phyloP scores from a whole-genome alignment of 768 basidiomycete species.

The Pleurotus djamor region DNA sequence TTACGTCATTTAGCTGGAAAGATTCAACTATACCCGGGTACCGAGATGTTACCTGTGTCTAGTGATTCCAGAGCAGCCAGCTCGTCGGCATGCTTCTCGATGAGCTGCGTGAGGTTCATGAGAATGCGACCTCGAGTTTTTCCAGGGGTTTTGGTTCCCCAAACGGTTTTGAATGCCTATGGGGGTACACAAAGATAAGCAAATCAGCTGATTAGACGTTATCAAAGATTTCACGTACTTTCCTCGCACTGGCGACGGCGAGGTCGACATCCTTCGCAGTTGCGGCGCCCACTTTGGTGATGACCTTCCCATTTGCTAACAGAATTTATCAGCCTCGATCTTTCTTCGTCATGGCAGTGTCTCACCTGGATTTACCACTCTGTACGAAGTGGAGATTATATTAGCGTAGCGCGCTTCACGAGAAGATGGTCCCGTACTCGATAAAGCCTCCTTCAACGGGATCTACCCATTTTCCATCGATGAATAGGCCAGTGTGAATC shows the following conservation, averaged over 20 bases:
- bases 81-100: conserved; percentile 60
- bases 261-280: conserved; percentile 70
- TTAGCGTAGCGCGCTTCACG: not conserved
- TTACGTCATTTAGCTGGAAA: not conserved
- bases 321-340: no score
- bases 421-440: conserved; percentile 45
- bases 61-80: conserved; percentile 74
- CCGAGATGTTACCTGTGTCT: conserved; percentile 47
- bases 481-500: conserved; percentile 63
- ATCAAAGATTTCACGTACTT: conserved; percentile 21
- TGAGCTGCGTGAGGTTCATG: conserved; percentile 58
- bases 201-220: not conserved
- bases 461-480: conserved; percentile 65
- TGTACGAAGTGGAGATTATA: conserved; percentile 18
- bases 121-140: conserved; percentile 52
- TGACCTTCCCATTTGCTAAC: conserved; percentile 61
- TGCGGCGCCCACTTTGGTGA: conserved; percentile 57
- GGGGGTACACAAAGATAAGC: conserved; percentile 20
- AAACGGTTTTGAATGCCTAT: conserved; percentile 48
- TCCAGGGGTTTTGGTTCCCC: conserved; percentile 66
- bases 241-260: conserved; percentile 68
- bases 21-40: conserved; percentile 14
- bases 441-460: conserved; percentile 58
- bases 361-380: conserved; percentile 56
- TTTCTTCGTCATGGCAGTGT: no score